Conservation (phyloP, 176 grass and related monocot genomes). For the Neostapfia colusana region DNA sequence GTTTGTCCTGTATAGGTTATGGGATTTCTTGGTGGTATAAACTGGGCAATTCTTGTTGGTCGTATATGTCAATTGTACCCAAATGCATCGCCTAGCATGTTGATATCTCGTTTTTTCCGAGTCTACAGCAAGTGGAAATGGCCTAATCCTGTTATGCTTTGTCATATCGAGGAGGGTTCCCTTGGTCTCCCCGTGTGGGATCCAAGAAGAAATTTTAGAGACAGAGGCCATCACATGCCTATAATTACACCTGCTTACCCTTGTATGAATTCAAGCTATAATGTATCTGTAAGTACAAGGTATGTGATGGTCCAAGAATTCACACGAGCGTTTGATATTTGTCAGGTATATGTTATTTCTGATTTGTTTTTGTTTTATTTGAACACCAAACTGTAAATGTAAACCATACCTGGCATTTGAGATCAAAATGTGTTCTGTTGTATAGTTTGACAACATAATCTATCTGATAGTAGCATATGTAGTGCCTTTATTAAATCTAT, state of each 20-base stretch:
- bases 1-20: slow-evolving; percentile 53
- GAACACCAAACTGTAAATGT: background rate
- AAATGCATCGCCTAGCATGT: slow-evolving; percentile 85
- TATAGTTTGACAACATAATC: no score
- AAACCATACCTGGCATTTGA: background rate
- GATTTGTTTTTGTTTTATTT: background rate
- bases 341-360: slow-evolving; percentile 55
- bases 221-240: slow-evolving; percentile 88
- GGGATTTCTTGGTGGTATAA: slow-evolving; percentile 99
- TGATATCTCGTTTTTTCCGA: slow-evolving; percentile 92
- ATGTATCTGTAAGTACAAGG: slow-evolving; percentile 81
- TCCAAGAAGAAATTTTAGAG: slow-evolving; percentile 86
- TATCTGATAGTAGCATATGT: no score
- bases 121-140: slow-evolving; percentile 94
- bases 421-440: no score
- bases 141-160: slow-evolving; percentile 98
- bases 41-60: slow-evolving; percentile 94
- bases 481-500: no score
- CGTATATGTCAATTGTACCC: slow-evolving; percentile 97
- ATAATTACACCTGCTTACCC: slow-evolving; percentile 99
- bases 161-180: slow-evolving; percentile 77
- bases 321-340: slow-evolving; percentile 65
- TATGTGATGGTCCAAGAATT: slow-evolving; percentile 86
- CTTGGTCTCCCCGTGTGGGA: slow-evolving; percentile 89
- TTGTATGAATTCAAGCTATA: slow-evolving; percentile 96